These are phyloP conservation scores for Ogataea kodamae DNA, from an alignment of 805 yeast species.

Conservation along the genomic window DNA sequence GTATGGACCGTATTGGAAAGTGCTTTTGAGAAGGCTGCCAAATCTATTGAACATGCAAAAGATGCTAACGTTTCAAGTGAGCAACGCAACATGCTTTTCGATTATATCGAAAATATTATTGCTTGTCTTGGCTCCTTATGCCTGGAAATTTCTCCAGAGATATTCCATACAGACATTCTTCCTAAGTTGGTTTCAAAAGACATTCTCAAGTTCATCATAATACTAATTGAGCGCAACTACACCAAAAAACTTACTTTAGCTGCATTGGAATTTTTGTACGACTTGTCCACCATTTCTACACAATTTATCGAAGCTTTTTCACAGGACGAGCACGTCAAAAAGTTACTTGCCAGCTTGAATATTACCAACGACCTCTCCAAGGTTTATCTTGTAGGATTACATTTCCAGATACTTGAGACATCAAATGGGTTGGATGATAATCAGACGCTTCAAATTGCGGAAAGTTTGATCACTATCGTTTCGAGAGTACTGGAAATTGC, in stretches of 20 bases:
- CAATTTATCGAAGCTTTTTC: conserved; percentile 24
- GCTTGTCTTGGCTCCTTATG: conserved; percentile 61
- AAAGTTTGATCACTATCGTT: conserved; percentile 34
- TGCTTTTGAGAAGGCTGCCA: conserved; percentile 48
- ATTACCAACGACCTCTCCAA: conserved; percentile 17
- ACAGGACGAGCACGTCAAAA: conserved; percentile 14
- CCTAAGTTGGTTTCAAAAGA: conserved; percentile 20
- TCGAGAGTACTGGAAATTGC: conserved; percentile 11
- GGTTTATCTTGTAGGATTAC: conserved; percentile 29
- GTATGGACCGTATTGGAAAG: conserved; percentile 61
- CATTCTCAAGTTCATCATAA: conserved; percentile 37
- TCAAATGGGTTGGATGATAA: conserved; percentile 22
- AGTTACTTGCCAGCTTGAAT: conserved; percentile 11
- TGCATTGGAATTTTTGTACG: conserved; percentile 29
- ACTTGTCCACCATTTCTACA: conserved; percentile 29
- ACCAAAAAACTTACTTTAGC: conserved; percentile 22
- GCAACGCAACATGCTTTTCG: conserved; percentile 50
- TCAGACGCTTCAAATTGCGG: conserved; percentile 23
- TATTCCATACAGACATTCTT: conserved; percentile 34
- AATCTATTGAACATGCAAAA: conserved; percentile 44
- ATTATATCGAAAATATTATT: conserved; percentile 68
- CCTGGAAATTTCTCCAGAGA: conserved; percentile 56
- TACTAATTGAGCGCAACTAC: conserved; percentile 35
- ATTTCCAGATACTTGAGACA: conserved; percentile 31
- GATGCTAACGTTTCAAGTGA: conserved; percentile 24